Evolutionary conservation across 768 basidiomycete genomes (phyloP), one percentile per base, ranked within the genome.

Genomic region (Lyophyllum semitale): DNA sequence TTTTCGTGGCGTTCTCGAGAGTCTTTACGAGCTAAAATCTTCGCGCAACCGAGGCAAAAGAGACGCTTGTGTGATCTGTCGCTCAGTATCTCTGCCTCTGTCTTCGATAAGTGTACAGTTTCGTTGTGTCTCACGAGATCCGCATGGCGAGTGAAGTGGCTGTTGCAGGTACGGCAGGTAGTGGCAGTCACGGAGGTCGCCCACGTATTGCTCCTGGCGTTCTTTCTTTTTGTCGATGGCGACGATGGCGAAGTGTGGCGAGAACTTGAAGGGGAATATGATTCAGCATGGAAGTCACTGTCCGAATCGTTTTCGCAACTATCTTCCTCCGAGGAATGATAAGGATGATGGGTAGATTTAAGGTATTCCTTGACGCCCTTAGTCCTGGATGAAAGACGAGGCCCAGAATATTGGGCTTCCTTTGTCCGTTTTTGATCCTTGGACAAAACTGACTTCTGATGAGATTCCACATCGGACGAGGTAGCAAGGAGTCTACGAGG

Each of bases 21-120:
- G 40, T 59, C 58, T 18, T 55, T 59, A 9, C 58, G 54, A 11
- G 58, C 51, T 37, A 59, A n/a, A 3, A 59, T 55, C 42, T 59
- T 59, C 17, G 43, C 43, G 38, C 58, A 59, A 20, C 54, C 54
- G 2, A 55, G 51, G 42, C 58, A 59, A 20, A 52, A 54, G n/a
- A 48, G 23, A 12, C 58, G 54, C 18, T 53, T 55, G 15, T 3
- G 17, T 8, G 58, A 55, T n/a, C 33, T 53, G 41, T 55, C 58
- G 41, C 48, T 41, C 8, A 55, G 47, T 11, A 59, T 55, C 37
- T 59, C 54, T 7, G n/a, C 54, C 18, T 48, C 33, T 2, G 54
- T 38, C 29, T 55, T 48, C 17, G 38, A 23, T 5, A 43, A 6
- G 18, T 59, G 54, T 15, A 59, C 53, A 18, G 46, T 55, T 42